These are phyloP conservation scores for Monilinia vaccinii-corymbosi DNA, from an alignment of 2,329 filamentous ascomycete genomes.

Conservation along the genomic window DNA sequence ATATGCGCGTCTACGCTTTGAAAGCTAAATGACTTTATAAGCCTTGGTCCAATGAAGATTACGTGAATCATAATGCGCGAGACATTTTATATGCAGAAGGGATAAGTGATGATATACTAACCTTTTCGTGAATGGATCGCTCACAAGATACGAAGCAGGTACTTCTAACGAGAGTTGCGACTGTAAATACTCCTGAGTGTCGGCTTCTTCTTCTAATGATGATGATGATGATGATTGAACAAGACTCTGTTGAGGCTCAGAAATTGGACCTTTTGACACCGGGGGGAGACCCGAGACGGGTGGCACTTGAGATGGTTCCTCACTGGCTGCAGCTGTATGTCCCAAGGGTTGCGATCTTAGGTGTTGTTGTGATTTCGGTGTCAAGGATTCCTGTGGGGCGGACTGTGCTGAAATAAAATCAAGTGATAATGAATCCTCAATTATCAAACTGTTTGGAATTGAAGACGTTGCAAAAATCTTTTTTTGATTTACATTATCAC, in stretches of 20 bases:
- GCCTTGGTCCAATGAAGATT: neutral
- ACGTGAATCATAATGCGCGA: neutral
- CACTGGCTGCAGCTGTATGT: neutral
- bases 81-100: neutral
- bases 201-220: neutral
- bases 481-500: neutral
- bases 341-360: neutral
- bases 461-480: neutral
- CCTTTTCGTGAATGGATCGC: neutral
- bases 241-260: neutral
- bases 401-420: neutral
- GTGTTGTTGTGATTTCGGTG: neutral
- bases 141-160: constrained; percentile 4
- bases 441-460: neutral
- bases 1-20: neutral
- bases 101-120: neutral
- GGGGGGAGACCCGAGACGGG: neutral
- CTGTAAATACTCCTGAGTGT: neutral
- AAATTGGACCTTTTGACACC: neutral
- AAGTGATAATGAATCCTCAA: neutral
- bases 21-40: constrained; percentile 3
- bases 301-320: neutral
- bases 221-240: neutral
- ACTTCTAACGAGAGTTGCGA: neutral
- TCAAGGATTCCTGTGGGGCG: constrained; percentile 5